Evolutionary conservation across 192 early-diverging fungal species (phyloP), one percentile per base, ranked within the genome.

Genomic region (Backusella morwellensis): DNA sequence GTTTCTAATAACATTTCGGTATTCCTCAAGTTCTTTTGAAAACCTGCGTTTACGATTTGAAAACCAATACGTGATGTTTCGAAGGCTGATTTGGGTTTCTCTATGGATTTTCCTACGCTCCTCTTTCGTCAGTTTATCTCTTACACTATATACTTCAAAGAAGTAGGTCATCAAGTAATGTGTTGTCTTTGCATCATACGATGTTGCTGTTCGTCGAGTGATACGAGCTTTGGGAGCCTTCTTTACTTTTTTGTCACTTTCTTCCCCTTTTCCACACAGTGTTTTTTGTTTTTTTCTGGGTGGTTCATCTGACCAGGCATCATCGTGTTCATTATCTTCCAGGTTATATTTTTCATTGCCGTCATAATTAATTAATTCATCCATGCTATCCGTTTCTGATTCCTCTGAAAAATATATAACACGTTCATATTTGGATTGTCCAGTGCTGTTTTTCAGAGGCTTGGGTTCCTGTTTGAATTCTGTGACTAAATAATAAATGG

Each of bases 41-140:
- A 75, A 78, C 15, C 80, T 73, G n/a, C 80, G 52, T 44, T 82
- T 82, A 35, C 78, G 80, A 56, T 82, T 82, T 23, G 80, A 77
- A 42, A 82, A 82, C 80, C 80, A 82, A 42, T 82, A 82, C 6
- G 80, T 82, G 42, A 82, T 78, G 23, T 78, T 82, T 7, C 80
- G 68, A 36, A 74, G 77, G 3, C 71, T 72, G 14, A 82, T 32
- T 9, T 77, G 70, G 17, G 80, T 82, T 35, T 72, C 23, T 17
- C 8, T 19, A 35, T 75, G 73, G 17, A 78, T 63, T 21, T 68
- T 35, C 7, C 35, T 32, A 3, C 80, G 73, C 26, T 82, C 68
- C 14, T 75, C 76, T 36, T 82, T 82, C n/a, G 67, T 78, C 17
- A 82, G 47, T 68, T 82, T 82, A 59, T 76, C 74, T 32, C 63